Conservation (phyloP, 116 monocot species). For the Cymodocea nodosa region DNA sequence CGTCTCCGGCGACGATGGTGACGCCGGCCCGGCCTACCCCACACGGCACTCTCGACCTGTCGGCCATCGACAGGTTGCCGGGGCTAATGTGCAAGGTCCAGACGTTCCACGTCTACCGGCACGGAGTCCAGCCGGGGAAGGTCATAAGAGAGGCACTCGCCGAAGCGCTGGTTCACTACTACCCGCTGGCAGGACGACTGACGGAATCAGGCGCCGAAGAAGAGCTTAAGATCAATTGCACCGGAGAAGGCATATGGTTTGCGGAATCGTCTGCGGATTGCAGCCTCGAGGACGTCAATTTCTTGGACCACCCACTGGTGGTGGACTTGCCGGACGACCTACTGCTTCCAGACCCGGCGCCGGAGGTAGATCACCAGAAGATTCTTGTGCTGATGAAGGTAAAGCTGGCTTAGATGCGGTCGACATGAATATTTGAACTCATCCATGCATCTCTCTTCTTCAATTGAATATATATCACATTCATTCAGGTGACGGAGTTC, state of each 20-base stretch:
- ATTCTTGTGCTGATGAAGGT: slow-evolving; percentile 2
- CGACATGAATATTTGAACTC: too few relatives aligned
- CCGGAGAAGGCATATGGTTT: slow-evolving; percentile 17
- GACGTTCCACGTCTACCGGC: slow-evolving; percentile 15
- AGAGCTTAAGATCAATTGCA: slow-evolving; percentile 17
- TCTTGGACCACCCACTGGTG: neutral
- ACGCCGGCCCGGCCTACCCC: slow-evolving; percentile 14
- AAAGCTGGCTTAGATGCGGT: neutral
- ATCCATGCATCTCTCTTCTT: too few relatives aligned
- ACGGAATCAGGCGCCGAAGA: neutral
- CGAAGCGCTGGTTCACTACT: slow-evolving; percentile 14
- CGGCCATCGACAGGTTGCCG: slow-evolving; percentile 18
- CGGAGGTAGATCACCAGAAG: neutral
- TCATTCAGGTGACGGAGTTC: slow-evolving; percentile 15
- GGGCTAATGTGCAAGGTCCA: slow-evolving; percentile 19
- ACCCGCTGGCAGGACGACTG: slow-evolving; percentile 21
- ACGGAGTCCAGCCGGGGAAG: slow-evolving; percentile 3
- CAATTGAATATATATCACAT: too few relatives aligned
- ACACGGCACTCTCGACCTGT: slow-evolving; percentile 10
- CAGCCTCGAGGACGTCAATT: slow-evolving; percentile 1
- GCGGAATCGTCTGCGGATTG: slow-evolving; percentile 7
- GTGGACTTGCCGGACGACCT: neutral
- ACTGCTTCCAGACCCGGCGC: neutral
- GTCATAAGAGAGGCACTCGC: slow-evolving; percentile 11
- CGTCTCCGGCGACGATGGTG: slow-evolving; percentile 3